A percentile compares a stretch with the other conserved stretches of the same genome.
These are phyloP conservation scores for Lactarius psammicola DNA, from an alignment of 768 basidiomycete genomes.

Conservation along the genomic window DNA sequence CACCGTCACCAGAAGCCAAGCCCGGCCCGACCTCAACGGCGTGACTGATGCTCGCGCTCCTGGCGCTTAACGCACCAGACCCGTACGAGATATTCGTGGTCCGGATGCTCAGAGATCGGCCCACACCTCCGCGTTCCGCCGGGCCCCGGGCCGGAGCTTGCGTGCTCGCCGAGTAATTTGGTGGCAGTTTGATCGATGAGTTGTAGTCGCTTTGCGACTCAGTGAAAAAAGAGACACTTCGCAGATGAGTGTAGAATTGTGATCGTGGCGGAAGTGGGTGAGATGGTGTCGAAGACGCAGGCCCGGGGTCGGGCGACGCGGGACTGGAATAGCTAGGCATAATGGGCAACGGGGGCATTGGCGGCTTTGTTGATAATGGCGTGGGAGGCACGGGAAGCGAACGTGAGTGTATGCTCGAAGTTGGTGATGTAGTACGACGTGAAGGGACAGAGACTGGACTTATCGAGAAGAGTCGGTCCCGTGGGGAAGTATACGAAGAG, in stretches of 20 bases:
- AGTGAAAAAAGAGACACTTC: not conserved
- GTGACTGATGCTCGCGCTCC: not conserved
- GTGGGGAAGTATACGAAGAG: not conserved
- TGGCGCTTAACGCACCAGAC: not conserved
- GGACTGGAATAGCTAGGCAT: not conserved
- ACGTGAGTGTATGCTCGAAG: constrained; percentile 12
- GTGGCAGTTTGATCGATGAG: constrained; percentile 11
- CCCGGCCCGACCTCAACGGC: not conserved
- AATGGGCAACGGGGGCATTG: not conserved
- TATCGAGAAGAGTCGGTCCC: not conserved
- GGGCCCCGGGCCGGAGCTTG: not conserved
- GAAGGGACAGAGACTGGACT: constrained; percentile 2
- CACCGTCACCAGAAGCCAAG: not conserved
- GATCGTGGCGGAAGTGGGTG: not conserved
- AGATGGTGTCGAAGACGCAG: not conserved
- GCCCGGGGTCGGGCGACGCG: not conserved
- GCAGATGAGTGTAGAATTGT: not conserved
- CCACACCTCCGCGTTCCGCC: too few relatives aligned
- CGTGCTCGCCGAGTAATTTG: constrained; percentile 13
- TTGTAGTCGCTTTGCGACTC: not conserved
- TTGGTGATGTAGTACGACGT: not conserved
- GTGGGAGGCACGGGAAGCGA: constrained; percentile 16
- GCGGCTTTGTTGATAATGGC: constrained; percentile 12
- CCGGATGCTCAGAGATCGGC: too few relatives aligned
- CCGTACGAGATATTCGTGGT: not conserved